Base-by-base conservation (phyloP, 1,284 basidiomycete genomes). In the Neolentinus lepideus region DNA sequence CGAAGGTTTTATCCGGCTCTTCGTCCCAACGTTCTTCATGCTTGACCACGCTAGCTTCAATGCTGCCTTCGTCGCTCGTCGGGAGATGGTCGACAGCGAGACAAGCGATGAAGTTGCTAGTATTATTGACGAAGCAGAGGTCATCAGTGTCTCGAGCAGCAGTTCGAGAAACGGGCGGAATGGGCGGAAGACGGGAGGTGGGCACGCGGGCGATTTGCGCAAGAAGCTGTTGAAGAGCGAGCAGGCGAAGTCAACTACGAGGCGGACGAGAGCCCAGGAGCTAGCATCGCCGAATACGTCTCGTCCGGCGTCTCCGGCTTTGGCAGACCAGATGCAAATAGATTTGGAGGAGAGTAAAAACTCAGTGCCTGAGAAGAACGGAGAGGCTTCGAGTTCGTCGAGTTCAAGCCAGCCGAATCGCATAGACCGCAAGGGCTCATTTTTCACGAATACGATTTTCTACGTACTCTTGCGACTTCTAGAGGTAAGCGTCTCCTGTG, bases 401-500 rank as follows among this genome's bases (percentile, higher is more conserved):
- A 25, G 56, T 10, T 57, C 29, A 12, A 59, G 60, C 31, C 53
- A 35, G 2, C 64, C 64, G 33, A 59, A 65, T 57, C 47, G 57
- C 3, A 61, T 68, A 2, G 66, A 76, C 26, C 72, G 77, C 38
- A 77, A 76, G 60, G 78, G 83, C 60, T 79, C 81, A 14, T 94
- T 98, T 72, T 98, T 94, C 72, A 85, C 88, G 60, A 98, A 96
- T 71, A 92, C 91, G 33, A 79, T 85, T 43, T 92, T 93, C 66
- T 99, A 97, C 73, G 82, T 85, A 12, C 74, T 97, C 47, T 71
- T 97, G 64, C 83, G 95, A 36, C 74, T 96, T 48, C 70, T 97
- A 25, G 88, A 95, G 81, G 93, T 93, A 57, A 54, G 80, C 69
- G 21, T 47, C 10, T n/a, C 19, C 6, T 54, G n/a, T 16, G 22